Percentiles rank a stretch among this genome's conserved stretches.
Evolutionary conservation across 2,329 filamentous ascomycete species (phyloP).

Genomic region (Penicillium paneum): DNA sequence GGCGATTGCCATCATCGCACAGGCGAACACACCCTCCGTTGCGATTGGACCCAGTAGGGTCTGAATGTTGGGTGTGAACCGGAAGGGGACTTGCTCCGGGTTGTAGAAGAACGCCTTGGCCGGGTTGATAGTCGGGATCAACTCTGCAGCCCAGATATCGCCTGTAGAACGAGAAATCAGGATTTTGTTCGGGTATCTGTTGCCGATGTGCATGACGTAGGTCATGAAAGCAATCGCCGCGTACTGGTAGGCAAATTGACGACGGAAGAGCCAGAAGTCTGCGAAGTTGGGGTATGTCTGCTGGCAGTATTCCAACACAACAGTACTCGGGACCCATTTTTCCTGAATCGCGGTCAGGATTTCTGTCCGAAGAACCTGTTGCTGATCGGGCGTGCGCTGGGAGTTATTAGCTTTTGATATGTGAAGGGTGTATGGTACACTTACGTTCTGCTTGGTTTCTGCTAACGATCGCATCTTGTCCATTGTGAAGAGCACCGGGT

Average conservation of each 20-base stretch:
- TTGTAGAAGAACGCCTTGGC: slow-evolving; percentile 90
- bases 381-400: slow-evolving; percentile 59
- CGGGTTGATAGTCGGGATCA: slow-evolving; percentile 84
- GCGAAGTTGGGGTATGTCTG: slow-evolving; percentile 80
- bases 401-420: slow-evolving; percentile 26
- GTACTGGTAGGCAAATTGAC: slow-evolving; percentile 94
- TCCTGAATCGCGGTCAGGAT: slow-evolving; percentile 94
- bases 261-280: slow-evolving; percentile 98
- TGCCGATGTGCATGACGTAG: slow-evolving; percentile 95
- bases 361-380: slow-evolving; percentile 72
- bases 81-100: slow-evolving; percentile 93
- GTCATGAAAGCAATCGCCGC: slow-evolving; percentile 97
- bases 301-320: slow-evolving; percentile 87
- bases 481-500: slow-evolving; percentile 91
- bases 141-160: slow-evolving; percentile 93
- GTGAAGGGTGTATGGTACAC: slow-evolving; percentile 13
- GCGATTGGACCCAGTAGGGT: slow-evolving; percentile 93
- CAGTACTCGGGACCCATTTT: slow-evolving; percentile 79
- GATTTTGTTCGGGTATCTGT: slow-evolving; percentile 92
- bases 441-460: slow-evolving; percentile 61
- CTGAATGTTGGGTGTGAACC: slow-evolving; percentile 92
- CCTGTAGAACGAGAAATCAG: slow-evolving; percentile 83
- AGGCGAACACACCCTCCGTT: slow-evolving; percentile 94
- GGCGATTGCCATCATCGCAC: slow-evolving; percentile 92
- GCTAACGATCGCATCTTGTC: slow-evolving; percentile 80